Conservation (phyloP, 2,329 filamentous ascomycete species). For the Furcasterigmium sp. region DNA sequence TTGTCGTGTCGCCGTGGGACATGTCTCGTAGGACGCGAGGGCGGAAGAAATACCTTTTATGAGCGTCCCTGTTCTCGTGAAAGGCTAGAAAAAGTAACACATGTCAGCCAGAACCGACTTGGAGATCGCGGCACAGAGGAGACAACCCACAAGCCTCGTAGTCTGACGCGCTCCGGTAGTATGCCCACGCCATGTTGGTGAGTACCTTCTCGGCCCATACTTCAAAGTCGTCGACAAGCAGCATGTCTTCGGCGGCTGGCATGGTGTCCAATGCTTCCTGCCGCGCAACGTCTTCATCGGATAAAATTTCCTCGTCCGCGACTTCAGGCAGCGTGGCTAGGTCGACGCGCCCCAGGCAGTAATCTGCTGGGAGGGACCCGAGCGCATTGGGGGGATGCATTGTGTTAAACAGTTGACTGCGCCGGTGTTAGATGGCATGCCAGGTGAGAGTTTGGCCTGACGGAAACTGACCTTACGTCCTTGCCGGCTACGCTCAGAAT, state of each 20-base stretch:
- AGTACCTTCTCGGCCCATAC: conserved; percentile 2
- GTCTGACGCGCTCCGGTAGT: conserved; percentile 6
- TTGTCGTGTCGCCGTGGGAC: conserved; percentile 2
- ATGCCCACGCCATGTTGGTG: conserved; percentile 5
- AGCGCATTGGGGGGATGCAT: no score
- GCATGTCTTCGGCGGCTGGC: not conserved
- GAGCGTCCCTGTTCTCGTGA: conserved; percentile 5
- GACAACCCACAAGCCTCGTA: conserved; percentile 1
- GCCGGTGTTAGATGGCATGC: no score
- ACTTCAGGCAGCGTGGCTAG: not conserved
- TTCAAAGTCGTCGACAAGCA: conserved; percentile 4
- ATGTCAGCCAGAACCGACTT: no score
- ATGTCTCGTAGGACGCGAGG: conserved; percentile 10
- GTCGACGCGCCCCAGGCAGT: conserved; percentile 4
- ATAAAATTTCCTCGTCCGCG: not conserved
- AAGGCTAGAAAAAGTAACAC: no score
- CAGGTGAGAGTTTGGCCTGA: no score
- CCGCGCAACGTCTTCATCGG: not conserved
- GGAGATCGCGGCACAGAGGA: no score
- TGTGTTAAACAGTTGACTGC: no score
- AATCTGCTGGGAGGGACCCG: conserved; percentile 2
- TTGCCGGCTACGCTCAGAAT: conserved; percentile 3
- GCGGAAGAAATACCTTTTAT: conserved; percentile 11
- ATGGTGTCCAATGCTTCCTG: conserved; percentile 1
- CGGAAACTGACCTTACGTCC: no score